These are phyloP conservation scores for Aspergillus fumigatus DNA, from an alignment of 2,329 filamentous ascomycete species.

Conservation along the genomic window DNA sequence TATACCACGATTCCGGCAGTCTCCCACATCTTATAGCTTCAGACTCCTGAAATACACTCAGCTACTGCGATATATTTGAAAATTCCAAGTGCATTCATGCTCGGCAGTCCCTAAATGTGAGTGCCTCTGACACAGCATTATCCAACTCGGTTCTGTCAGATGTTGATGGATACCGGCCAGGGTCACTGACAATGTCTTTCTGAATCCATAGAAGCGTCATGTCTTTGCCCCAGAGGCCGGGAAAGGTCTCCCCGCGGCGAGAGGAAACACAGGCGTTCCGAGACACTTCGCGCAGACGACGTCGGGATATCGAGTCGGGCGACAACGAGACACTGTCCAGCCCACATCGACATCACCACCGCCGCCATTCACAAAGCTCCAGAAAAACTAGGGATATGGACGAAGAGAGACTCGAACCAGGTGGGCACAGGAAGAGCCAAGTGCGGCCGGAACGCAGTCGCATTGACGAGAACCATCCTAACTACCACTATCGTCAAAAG, in stretches of 20 bases:
- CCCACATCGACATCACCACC: conserved; percentile 37
- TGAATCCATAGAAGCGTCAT: conserved; percentile 26
- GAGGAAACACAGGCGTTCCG: conserved; percentile 61
- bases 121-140: too few species aligned
- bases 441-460: conserved; percentile 83
- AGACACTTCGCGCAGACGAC: conserved; percentile 64
- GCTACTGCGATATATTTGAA: neutral
- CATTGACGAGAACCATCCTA: conserved; percentile 81
- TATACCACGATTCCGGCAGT: neutral
- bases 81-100: neutral
- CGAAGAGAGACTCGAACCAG: conserved; percentile 50
- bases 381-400: conserved; percentile 43
- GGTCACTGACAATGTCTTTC: neutral
- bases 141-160: neutral
- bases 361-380: conserved; percentile 42
- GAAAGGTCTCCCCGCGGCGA: conserved; percentile 56
- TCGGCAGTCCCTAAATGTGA: neutral
- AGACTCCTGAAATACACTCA: neutral
- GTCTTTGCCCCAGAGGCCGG: conserved; percentile 58
- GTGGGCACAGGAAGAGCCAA: conserved; percentile 73
- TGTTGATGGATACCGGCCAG: neutral
- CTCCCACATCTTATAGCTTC: neutral
- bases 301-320: conserved; percentile 67
- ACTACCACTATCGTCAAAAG: conserved; percentile 94
- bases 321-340: conserved; percentile 31